Evolutionary conservation across 2,329 filamentous ascomycete species (phyloP).

Genomic region (Sarocladium oryzae): DNA sequence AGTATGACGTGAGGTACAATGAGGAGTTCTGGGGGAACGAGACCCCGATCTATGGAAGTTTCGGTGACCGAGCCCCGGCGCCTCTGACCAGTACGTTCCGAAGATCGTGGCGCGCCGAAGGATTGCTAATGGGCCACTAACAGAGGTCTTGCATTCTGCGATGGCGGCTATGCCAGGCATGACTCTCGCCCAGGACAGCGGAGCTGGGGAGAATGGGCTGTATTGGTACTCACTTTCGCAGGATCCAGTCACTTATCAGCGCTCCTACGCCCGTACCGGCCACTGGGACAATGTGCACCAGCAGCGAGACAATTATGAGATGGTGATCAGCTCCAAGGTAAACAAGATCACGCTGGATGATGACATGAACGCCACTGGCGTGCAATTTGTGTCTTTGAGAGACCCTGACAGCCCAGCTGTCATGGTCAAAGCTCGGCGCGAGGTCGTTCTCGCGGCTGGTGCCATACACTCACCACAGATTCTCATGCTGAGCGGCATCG

Average conservation of each 20-base stretch:
- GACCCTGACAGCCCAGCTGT: slow-evolving; percentile 14
- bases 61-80: slow-evolving; percentile 12
- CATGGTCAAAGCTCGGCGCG: slow-evolving; percentile 22
- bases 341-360: slow-evolving; percentile 17
- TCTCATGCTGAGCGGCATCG: slow-evolving; percentile 39
- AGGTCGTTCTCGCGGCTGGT: slow-evolving; percentile 31
- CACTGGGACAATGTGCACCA: slow-evolving; percentile 18
- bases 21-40: slow-evolving; percentile 16
- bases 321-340: slow-evolving; percentile 19
- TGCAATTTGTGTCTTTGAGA: slow-evolving; percentile 20
- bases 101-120: neutral
- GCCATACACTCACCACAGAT: slow-evolving; percentile 32
- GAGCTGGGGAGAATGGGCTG: slow-evolving; percentile 19
- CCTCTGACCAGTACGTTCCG: slow-evolving; percentile 12
- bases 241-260: slow-evolving; percentile 15
- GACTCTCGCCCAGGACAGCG: slow-evolving; percentile 18
- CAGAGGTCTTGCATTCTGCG: slow-evolving; percentile 18
- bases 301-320: slow-evolving; percentile 18
- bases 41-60: slow-evolving; percentile 14
- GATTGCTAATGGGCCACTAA: no score
- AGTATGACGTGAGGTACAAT: slow-evolving; percentile 17
- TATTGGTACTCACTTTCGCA: slow-evolving; percentile 21
- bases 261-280: slow-evolving; percentile 20
- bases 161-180: slow-evolving; percentile 21
- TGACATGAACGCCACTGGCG: slow-evolving; percentile 19